Evolutionary conservation across 1,284 basidiomycete species (phyloP).

Genomic region (Boletus sp.): DNA sequence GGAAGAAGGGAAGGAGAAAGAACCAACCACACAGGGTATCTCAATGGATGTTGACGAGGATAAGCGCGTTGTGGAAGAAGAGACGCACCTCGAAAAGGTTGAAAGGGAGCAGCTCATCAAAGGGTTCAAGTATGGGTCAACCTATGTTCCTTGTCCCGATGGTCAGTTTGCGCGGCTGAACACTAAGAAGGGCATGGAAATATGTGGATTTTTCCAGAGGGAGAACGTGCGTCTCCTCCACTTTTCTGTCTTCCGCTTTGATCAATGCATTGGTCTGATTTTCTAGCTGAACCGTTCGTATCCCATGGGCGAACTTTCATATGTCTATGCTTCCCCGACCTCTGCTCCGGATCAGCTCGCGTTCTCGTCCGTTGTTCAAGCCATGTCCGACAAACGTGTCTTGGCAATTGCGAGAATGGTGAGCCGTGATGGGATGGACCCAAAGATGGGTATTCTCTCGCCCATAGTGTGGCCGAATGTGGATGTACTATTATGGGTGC

Average conservation of each 20-base stretch:
- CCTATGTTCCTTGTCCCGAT: constrained; percentile 82
- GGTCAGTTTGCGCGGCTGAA: constrained; percentile 70
- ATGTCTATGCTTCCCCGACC: constrained; percentile 77
- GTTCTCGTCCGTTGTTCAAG: constrained; percentile 83
- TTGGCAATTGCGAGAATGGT: constrained; percentile 85
- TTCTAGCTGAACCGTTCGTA: constrained; percentile 76
- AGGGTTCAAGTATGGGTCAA: constrained; percentile 92
- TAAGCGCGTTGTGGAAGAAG: constrained; percentile 34
- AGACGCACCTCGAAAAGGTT: constrained; percentile 45
- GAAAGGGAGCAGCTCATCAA: constrained; percentile 74
- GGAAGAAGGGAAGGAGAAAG: constrained; percentile 24
- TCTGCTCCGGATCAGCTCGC: constrained; percentile 76
- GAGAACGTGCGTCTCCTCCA: constrained; percentile 51
- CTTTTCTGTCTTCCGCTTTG: not conserved
- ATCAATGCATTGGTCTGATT: not conserved
- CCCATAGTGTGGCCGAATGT: constrained; percentile 64
- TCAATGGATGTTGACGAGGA: constrained; percentile 33
- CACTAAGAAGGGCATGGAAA: constrained; percentile 82
- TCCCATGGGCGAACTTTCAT: constrained; percentile 84
- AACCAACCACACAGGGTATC: constrained; percentile 10
- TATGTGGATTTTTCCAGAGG: constrained; percentile 78
- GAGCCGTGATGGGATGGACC: constrained; percentile 67
- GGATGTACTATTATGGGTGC: constrained; percentile 81
- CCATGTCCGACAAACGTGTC: constrained; percentile 65
- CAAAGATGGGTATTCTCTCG: constrained; percentile 79